Conservation (phyloP, 345 rosid genomes). For the Euphorbia pulcherrima region DNA sequence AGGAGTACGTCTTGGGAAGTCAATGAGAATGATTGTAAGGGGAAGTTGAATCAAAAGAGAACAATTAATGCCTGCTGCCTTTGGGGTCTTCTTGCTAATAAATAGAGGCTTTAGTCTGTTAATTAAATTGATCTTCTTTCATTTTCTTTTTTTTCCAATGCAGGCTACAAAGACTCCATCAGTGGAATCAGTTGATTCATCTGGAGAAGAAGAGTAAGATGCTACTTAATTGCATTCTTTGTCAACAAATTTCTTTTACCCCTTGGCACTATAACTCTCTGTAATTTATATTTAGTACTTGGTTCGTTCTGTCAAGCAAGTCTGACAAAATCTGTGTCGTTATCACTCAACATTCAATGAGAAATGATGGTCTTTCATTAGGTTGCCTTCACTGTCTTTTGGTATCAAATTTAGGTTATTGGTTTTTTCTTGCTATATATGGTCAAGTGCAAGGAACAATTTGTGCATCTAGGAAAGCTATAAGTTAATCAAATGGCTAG, state of each 20-base stretch:
- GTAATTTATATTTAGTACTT: background rate
- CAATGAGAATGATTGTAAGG: background rate
- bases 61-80: background rate
- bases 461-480: background rate
- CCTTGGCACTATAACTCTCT: background rate
- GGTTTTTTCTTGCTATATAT: background rate
- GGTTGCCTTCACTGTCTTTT: background rate
- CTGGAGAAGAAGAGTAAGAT: slow-evolving; percentile 98
- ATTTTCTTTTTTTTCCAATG: slow-evolving; percentile 14
- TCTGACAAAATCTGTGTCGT: background rate
- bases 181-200: slow-evolving; percentile 86
- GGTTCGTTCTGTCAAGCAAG: slow-evolving; percentile 6
- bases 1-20: background rate
- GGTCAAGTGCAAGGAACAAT: background rate
- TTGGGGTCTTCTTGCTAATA: background rate
- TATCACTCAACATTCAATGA: background rate
- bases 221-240: slow-evolving; percentile 16
- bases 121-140: background rate
- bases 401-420: background rate
- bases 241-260: background rate
- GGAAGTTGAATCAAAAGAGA: background rate
- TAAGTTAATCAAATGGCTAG: background rate
- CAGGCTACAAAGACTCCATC: slow-evolving; percentile 88
- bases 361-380: background rate
- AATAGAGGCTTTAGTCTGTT: slow-evolving; percentile 1